Evolutionary conservation across 345 rosid genomes (phyloP), one percentile per base, ranked within the genome.

Genomic region (Chamaenerion angustifolium): DNA sequence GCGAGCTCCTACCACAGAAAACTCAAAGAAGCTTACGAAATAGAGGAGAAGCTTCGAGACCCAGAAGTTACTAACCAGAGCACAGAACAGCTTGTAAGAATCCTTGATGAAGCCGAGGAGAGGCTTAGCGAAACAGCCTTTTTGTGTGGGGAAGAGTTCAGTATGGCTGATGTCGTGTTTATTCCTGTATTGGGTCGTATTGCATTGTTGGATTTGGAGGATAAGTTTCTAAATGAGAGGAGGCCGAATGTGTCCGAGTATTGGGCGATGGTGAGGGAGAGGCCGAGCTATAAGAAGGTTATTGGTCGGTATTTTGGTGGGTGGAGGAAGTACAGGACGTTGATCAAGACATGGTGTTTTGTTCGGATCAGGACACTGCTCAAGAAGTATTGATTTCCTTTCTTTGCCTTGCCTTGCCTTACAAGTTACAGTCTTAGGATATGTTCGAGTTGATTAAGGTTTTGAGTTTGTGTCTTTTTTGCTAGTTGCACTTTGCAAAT

Each of bases 1-100:
- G 95, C 95, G 4, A 81, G 78, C 51, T 80, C 92, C 6, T 90
- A 90, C 80, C 95, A 90, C 65, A 5, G 51, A 9, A 81, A 81
- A 74, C 85, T 81, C 51, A 83, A 69, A 63, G 95, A 81, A 17
- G 84, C 83, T 25, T 66, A 83, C 0, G 79, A 62, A 18, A 86
- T 74, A 0, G 94, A 86, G 43, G 94, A 83, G 66, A 81, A 77
- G 68, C 54, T 86, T 58, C 80, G 69, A 65, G 65, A 70, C 52
- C 68, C 71, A 4, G 77, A 64, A 16, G 76, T 77, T 37, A 8
- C 66, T 7, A 62, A 61, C 27, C 70, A 76, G 51, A 86, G 83
- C 68, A 58, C 69, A 63, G 79, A 78, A 6, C 88, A 74, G 59
- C 81, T 86, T 50, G 23, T 67, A 48, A 61, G 58, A 57, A 75